Evolutionary conservation across 805 yeast species (phyloP).

Genomic region (Pichia phayaonensis): DNA sequence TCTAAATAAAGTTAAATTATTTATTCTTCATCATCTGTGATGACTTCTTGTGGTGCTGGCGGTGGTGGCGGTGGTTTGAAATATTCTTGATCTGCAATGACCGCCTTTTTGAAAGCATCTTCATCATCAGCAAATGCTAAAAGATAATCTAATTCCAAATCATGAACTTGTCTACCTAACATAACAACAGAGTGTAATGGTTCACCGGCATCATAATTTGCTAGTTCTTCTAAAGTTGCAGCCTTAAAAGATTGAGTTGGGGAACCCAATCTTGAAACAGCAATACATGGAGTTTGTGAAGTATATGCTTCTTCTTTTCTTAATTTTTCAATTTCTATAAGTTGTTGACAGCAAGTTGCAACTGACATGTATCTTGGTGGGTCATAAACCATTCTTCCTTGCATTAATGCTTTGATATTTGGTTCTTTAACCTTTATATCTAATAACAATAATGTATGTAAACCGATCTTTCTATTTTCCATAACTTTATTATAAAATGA

Average conservation of each 20-base stretch:
- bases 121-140: slow-evolving; percentile 64
- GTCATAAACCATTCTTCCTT: slow-evolving; percentile 86
- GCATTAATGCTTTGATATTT: slow-evolving; percentile 85
- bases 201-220: slow-evolving; percentile 83
- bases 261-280: slow-evolving; percentile 86
- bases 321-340: slow-evolving; percentile 77
- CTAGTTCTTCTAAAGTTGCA: slow-evolving; percentile 70
- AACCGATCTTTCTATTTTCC: slow-evolving; percentile 86
- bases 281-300: slow-evolving; percentile 85
- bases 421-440: slow-evolving; percentile 98
- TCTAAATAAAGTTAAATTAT: background rate
- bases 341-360: slow-evolving; percentile 79
- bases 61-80: slow-evolving; percentile 37
- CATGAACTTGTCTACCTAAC: slow-evolving; percentile 91
- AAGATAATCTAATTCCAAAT: slow-evolving; percentile 80
- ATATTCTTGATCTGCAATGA: slow-evolving; percentile 53
- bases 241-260: slow-evolving; percentile 78
- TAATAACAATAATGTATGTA: slow-evolving; percentile 80
- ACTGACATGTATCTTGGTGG: slow-evolving; percentile 97
- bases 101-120: slow-evolving; percentile 40
- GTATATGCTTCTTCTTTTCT: slow-evolving; percentile 76
- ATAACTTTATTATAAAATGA: slow-evolving; percentile 81
- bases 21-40: slow-evolving; percentile 13
- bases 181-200: slow-evolving; percentile 89
- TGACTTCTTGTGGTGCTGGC: slow-evolving; percentile 9